Base-by-base conservation (phyloP, 1,284 basidiomycete genomes). In the Puccinia sorghi region DNA sequence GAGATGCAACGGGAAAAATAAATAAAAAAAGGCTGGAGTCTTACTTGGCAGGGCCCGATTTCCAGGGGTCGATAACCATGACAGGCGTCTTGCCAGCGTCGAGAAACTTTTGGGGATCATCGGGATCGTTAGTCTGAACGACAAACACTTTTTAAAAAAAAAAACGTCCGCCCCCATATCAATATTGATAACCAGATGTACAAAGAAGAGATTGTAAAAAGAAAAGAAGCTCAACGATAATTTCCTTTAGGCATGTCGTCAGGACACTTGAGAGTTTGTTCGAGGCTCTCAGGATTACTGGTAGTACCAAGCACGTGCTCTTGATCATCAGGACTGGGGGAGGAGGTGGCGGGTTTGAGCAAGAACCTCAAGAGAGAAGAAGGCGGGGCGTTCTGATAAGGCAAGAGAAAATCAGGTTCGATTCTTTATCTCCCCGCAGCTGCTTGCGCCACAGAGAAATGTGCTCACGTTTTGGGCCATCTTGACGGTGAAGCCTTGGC, bases 51-150 rank as follows among this genome's bases (percentile, higher is more conserved):
- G 57, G 27, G 27, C 8, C 3, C 1, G 37, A 59, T 1, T 1
- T 12, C 25, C 5, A 8, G 22, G 66, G 32, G 66, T 52, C 32
- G 15, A 71, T 37, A 17, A 71, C n/a, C 20, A 71, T 25, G 32
- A 32, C 32, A 8, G 69, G 69, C 12, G 69, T 57, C 2, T 39
- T 43, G 22, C 32, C 43, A 12, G 69, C 41, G 20, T 57, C 69
- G n/a, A 57, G n/a, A 27, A 37, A 71, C 0, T 41, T 57, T 1
- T 41, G 52, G 3, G 52, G 52, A 43, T 54, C 48, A 20, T 39
- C 25, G n/a, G 69, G 69, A 32, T 71, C 69, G 20, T 71, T 71
- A 25, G 52, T 52, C 43, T 71, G 69, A 43, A 71, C 25, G 69
- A 71, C 52, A 43, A 71, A 71, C 20, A 56, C 69, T 71, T 6